Conservation (phyloP, 139 green algal genomes). For the Chlamydomonas incerta region DNA sequence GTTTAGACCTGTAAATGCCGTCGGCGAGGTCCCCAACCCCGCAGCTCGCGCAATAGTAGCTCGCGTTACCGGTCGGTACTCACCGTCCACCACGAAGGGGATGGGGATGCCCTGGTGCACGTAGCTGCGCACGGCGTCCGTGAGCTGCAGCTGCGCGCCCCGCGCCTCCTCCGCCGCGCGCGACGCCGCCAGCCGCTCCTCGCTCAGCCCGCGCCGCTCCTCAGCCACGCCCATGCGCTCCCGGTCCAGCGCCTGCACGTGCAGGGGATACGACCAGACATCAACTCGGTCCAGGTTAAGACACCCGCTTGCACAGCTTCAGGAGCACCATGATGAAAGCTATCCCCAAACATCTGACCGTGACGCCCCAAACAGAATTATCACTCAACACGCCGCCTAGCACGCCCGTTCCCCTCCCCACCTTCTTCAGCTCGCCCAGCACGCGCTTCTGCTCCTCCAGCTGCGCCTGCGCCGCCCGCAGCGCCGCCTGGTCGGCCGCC, state of each 20-base stretch:
- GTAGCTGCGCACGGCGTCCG: slow-evolving; percentile 48
- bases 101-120: slow-evolving; percentile 58
- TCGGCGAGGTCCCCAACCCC: too few relatives aligned
- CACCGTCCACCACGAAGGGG: slow-evolving; percentile 51
- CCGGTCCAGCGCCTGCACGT: slow-evolving; percentile 48
- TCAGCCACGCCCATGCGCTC: slow-evolving; percentile 51
- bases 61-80: too few relatives aligned
- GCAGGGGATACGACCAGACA: too few relatives aligned
- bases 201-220: slow-evolving; percentile 49
- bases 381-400: too few relatives aligned
- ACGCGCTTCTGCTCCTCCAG: slow-evolving; percentile 40
- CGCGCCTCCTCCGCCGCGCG: slow-evolving; percentile 37
- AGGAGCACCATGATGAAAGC: too few relatives aligned
- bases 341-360: too few relatives aligned
- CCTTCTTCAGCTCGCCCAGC: slow-evolving; percentile 40
- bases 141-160: slow-evolving; percentile 42
- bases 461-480: slow-evolving; percentile 5
- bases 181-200: slow-evolving; percentile 50
- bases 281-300: too few relatives aligned
- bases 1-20: too few relatives aligned
- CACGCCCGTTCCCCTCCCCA: not conserved
- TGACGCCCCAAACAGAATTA: too few relatives aligned
- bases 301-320: too few relatives aligned
- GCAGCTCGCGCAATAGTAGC: too few relatives aligned
- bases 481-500: not conserved